Evolutionary conservation across 2,329 filamentous ascomycete species (phyloP).

Genomic region (Curvularia sp.): DNA sequence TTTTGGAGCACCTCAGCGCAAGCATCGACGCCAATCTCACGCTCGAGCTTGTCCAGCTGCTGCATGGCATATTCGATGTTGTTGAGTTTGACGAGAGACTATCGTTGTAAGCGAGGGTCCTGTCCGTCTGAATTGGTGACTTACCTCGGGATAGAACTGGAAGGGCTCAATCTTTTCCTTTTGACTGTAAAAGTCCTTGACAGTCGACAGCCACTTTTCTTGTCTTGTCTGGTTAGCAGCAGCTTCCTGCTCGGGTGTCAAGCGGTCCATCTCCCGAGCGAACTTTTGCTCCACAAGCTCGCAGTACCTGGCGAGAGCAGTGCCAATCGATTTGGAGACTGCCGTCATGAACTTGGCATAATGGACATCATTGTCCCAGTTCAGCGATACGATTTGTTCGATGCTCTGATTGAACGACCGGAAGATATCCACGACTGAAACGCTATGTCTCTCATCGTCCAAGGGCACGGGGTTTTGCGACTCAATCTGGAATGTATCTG

Average conservation of each 20-base stretch:
- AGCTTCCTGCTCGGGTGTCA: constrained; percentile 85
- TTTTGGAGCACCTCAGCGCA: constrained; percentile 83
- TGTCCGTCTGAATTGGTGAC: constrained; percentile 27
- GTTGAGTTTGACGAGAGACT: constrained; percentile 98
- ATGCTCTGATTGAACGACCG: constrained; percentile 91
- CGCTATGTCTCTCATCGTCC: constrained; percentile 88
- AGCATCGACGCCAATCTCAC: constrained; percentile 86
- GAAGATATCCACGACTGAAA: constrained; percentile 92
- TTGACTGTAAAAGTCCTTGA: constrained; percentile 89
- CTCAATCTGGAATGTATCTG: constrained; percentile 83
- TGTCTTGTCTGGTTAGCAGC: constrained; percentile 80
- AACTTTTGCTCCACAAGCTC: constrained; percentile 88
- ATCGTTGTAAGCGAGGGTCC: constrained; percentile 10
- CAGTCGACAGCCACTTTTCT: constrained; percentile 90
- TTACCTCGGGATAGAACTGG: constrained; percentile 91
- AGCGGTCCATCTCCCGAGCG: constrained; percentile 87
- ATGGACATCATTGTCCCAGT: constrained; percentile 93
- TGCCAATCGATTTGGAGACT: constrained; percentile 81
- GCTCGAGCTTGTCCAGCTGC: constrained; percentile 88
- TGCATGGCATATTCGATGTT: constrained; percentile 95
- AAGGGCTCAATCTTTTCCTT: constrained; percentile 96
- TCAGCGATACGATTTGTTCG: constrained; percentile 82
- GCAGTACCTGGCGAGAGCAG: constrained; percentile 86
- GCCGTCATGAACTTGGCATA: constrained; percentile 98
- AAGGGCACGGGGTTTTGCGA: constrained; percentile 67